Conservation (phyloP, 495 filamentous ascomycete species). For the Umbilicaria muhlenbergii region DNA sequence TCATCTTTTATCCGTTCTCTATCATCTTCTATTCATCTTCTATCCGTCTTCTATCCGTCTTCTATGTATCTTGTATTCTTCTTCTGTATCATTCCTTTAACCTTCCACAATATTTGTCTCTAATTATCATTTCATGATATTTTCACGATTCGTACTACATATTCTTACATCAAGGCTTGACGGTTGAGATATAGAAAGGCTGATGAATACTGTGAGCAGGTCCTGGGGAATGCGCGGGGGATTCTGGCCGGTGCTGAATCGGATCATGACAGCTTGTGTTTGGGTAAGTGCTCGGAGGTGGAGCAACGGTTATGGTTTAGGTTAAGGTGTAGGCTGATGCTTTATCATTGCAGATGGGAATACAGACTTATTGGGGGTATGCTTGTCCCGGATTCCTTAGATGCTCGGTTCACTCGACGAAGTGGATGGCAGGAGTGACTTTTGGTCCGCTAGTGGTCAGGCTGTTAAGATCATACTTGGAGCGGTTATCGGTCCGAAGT, state of each 20-base stretch:
- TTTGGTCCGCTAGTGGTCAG: slow-evolving; percentile 12
- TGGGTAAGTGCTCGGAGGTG: background rate
- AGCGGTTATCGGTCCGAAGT: slow-evolving; percentile 15
- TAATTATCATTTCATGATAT: too few species aligned
- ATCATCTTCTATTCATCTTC: too few species aligned
- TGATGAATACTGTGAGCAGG: background rate
- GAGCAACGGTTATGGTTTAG: too few species aligned
- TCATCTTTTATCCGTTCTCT: too few species aligned
- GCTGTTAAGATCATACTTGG: slow-evolving; percentile 14
- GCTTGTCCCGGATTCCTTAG: background rate
- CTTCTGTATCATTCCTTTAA: too few species aligned
- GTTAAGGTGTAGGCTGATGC: too few species aligned
- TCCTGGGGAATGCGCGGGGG: slow-evolving; percentile 8
- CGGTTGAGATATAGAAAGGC: too few species aligned
- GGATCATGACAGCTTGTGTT: slow-evolving; percentile 1
- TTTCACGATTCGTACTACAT: too few species aligned
- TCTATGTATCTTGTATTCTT: too few species aligned
- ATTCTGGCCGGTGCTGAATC: slow-evolving; percentile 7
- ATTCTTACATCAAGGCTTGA: too few species aligned
- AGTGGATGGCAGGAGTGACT: slow-evolving; percentile 4
- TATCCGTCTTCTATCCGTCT: too few species aligned
- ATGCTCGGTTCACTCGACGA: background rate
- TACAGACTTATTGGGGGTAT: slow-evolving; percentile 5
- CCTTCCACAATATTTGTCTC: too few species aligned
- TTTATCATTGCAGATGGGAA: background rate